Percentiles rank a stretch among this genome's conserved stretches.
Evolutionary conservation across 495 filamentous ascomycete species (phyloP).

Genomic region (Physcia stellaris): DNA sequence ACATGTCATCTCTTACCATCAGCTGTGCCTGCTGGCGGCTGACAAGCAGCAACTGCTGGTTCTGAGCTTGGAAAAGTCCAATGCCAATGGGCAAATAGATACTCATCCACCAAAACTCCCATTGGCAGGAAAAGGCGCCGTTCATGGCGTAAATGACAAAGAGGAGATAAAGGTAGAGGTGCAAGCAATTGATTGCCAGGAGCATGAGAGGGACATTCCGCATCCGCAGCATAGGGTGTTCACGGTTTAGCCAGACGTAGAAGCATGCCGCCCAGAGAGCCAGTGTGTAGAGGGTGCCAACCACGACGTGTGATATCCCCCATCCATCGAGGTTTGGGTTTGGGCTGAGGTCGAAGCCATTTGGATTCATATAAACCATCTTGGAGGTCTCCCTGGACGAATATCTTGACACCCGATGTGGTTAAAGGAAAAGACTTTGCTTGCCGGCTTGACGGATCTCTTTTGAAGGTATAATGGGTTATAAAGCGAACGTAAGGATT

Average conservation of each 20-base stretch:
- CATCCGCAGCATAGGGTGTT: conserved; percentile 46
- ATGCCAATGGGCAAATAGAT: conserved; percentile 56
- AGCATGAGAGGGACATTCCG: conserved; percentile 47
- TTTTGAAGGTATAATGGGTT: too few relatives aligned
- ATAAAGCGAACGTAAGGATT: too few relatives aligned
- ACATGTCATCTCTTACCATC: conserved; percentile 7
- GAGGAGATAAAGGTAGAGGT: conserved; percentile 47
- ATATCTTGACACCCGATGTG: too few relatives aligned
- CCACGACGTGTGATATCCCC: conserved; percentile 11
- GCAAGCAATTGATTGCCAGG: conserved; percentile 43
- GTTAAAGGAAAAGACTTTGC: too few relatives aligned
- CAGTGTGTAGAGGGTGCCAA: conserved; percentile 11
- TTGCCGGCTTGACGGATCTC: too few relatives aligned
- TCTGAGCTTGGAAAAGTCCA: conserved; percentile 57
- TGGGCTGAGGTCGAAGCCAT: conserved; percentile 10
- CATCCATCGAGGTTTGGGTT: conserved; percentile 14
- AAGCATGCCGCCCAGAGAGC: conserved; percentile 33
- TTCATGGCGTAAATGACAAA: conserved; percentile 50
- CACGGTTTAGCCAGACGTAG: conserved; percentile 41
- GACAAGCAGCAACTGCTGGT: conserved; percentile 50
- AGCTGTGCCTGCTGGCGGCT: conserved; percentile 40
- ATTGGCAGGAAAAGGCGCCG: conserved; percentile 38
- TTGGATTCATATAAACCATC: conserved; percentile 14
- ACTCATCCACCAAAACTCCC: conserved; percentile 64
- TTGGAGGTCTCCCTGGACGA: too few relatives aligned